phyloP scores from a whole-genome alignment of 1,284 basidiomycete genomes.

The Fistulinella staudtii region DNA sequence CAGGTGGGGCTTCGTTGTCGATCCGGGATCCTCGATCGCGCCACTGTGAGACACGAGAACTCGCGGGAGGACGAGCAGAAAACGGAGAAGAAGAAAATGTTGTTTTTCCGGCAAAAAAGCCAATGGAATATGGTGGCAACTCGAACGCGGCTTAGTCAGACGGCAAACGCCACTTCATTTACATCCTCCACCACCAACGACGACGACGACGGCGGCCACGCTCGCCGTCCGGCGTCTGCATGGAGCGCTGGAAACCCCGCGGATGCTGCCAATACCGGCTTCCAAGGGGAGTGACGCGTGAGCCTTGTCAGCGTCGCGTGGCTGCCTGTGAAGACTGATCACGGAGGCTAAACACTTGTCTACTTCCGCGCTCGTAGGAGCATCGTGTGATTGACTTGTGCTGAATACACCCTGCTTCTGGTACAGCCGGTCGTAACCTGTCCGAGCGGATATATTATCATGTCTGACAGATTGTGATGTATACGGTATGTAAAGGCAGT shows the following conservation, averaged over 20 bases:
- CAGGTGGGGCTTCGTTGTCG: constrained; percentile 13
- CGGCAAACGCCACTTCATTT: constrained; percentile 20
- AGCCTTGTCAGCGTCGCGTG: neutral
- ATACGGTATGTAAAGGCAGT: neutral
- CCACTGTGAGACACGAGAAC: neutral
- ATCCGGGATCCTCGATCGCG: constrained; percentile 26
- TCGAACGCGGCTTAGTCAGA: constrained; percentile 30
- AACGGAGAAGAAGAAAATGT: constrained; percentile 23
- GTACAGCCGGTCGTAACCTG: too few species aligned
- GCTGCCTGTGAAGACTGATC: too few species aligned
- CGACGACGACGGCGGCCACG: too few species aligned
- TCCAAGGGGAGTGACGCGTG: neutral
- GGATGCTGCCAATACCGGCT: too few species aligned
- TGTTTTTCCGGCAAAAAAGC: constrained; percentile 17
- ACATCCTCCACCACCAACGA: neutral
- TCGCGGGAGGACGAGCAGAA: constrained; percentile 11
- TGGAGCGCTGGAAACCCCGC: too few species aligned
- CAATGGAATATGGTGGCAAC: constrained; percentile 9
- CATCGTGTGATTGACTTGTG: too few species aligned
- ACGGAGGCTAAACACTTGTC: too few species aligned
- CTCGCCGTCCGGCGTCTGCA: too few species aligned
- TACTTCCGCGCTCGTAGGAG: too few species aligned
- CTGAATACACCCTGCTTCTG: too few species aligned
- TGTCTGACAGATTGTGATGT: too few species aligned
- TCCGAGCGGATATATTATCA: too few species aligned